Percentiles rank a stretch among this genome's conserved stretches.
Conservation (phyloP, 768 basidiomycete genomes). For the Calocera viscosa region DNA sequence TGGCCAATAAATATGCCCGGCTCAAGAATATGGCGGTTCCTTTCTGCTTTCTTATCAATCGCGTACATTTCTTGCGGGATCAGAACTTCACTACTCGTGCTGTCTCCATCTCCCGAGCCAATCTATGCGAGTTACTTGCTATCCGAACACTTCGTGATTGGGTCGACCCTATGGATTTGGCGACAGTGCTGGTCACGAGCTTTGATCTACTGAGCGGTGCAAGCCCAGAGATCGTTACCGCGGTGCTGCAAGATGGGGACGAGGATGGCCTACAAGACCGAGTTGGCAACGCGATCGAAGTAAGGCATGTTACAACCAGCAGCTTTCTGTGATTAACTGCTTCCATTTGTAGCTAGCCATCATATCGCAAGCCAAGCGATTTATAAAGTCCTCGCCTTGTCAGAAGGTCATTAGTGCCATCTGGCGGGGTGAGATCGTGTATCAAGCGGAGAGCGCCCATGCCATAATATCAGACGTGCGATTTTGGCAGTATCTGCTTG, state of each 20-base stretch:
- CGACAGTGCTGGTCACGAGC: slow-evolving; percentile 57
- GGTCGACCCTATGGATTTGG: slow-evolving; percentile 53
- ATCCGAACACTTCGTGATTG: slow-evolving; percentile 63
- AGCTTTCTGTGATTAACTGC: not conserved
- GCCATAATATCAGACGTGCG: slow-evolving; percentile 78
- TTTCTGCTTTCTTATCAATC: slow-evolving; percentile 80
- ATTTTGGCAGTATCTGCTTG: slow-evolving; percentile 17
- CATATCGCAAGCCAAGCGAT: slow-evolving; percentile 69
- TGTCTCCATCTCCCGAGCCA: slow-evolving; percentile 61
- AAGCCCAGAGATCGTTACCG: slow-evolving; percentile 43
- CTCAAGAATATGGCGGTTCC: slow-evolving; percentile 75
- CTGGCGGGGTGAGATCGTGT: slow-evolving; percentile 64
- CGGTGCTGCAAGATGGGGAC: slow-evolving; percentile 46
- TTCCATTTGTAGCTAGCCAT: slow-evolving; percentile 42
- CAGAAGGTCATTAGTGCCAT: slow-evolving; percentile 69
- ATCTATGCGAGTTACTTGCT: slow-evolving; percentile 82
- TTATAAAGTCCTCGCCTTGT: slow-evolving; percentile 78
- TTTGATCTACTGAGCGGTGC: slow-evolving; percentile 76
- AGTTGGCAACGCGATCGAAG: slow-evolving; percentile 84
- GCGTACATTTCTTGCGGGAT: slow-evolving; percentile 73
- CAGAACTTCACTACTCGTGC: slow-evolving; percentile 53
- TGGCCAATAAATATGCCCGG: slow-evolving; percentile 72
- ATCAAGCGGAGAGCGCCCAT: slow-evolving; percentile 76
- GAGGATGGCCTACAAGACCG: slow-evolving; percentile 56
- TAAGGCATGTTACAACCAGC: slow-evolving; percentile 23